These are phyloP conservation scores for Chaetomium olivaceum DNA, from an alignment of 2,329 filamentous ascomycete species.

Conservation along the genomic window DNA sequence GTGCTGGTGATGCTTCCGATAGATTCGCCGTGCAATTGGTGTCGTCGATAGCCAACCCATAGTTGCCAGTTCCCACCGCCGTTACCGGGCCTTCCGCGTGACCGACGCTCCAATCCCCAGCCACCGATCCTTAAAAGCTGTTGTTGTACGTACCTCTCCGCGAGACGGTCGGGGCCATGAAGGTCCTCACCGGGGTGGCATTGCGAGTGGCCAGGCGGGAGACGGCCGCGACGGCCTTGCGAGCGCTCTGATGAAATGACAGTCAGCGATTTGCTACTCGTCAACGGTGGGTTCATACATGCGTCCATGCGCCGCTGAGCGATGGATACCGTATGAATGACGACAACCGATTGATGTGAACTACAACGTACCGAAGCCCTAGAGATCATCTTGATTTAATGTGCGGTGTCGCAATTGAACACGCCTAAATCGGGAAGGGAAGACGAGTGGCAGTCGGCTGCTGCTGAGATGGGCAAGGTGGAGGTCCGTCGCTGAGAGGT, in stretches of 20 bases:
- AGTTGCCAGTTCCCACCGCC: slow-evolving; percentile 5
- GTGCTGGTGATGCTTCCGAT: neutral
- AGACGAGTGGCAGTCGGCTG: slow-evolving; percentile 34
- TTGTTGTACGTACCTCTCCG: slow-evolving; percentile 56
- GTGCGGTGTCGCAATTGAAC: slow-evolving; percentile 51
- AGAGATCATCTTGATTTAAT: slow-evolving; percentile 56
- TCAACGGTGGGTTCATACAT: neutral
- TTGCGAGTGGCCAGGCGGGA: slow-evolving; percentile 51
- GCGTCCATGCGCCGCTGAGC: neutral
- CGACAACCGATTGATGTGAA: neutral
- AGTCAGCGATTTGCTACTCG: slow-evolving; percentile 35
- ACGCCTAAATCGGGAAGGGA: slow-evolving; percentile 27
- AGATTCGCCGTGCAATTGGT: slow-evolving; percentile 4
- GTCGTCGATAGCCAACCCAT: slow-evolving; percentile 3
- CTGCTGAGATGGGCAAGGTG: slow-evolving; percentile 29
- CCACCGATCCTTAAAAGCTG: neutral
- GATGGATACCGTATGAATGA: neutral
- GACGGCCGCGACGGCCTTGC: slow-evolving; percentile 52
- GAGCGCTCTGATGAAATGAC: slow-evolving; percentile 47
- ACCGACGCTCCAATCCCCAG: neutral
- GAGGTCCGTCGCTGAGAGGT: slow-evolving; percentile 43
- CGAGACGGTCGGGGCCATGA: slow-evolving; percentile 62
- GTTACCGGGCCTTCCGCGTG: slow-evolving; percentile 19
- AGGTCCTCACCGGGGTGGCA: slow-evolving; percentile 53
- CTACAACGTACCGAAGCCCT: slow-evolving; percentile 55